Base-by-base conservation (phyloP, 139 green algal species). In the Tetradesmus lagerheimii region DNA sequence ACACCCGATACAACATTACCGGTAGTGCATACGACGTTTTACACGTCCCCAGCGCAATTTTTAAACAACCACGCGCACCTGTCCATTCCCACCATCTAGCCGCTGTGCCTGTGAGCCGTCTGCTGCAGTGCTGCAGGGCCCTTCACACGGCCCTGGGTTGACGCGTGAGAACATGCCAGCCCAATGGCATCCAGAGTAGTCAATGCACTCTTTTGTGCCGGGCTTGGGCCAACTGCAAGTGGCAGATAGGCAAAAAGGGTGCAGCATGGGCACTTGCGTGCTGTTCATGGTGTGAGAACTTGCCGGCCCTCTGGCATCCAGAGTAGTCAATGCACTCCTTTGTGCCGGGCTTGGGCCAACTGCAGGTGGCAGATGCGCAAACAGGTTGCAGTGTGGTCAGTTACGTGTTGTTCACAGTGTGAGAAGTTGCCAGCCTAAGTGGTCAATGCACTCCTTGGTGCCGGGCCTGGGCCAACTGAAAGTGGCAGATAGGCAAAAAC, bases 381-480 rank as follows among this genome's bases (percentile, higher is more conserved):
- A 23, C 1, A n/a, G n/a, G n/a, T n/a, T n/a, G n/a, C n/a, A n/a
- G n/a, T n/a, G n/a, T n/a, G n/a, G n/a, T n/a, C n/a, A n/a, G n/a
- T n/a, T n/a, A n/a, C n/a, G n/a, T n/a, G n/a, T n/a, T n/a, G n/a
- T n/a, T n/a, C n/a, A n/a, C n/a, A n/a, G n/a, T n/a, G 35, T 0
- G 82, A 88, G 31, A 88, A 88, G 53, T 79, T 37, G 23, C 82
- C 82, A 53, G 82, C 82, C 83, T 78, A 8, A 66, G 57, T 75
- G 83, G 20, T 43, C 78, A 5, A 53, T 3, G n/a, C 77, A 91
- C 16, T 86, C 78, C 20, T 27, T 71, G 25, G 23, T 83, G 23
- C 78, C 45, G n/a, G 87, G 38, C 87, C 75, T 87, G 29, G 87
- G 87, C 87, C 87, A 91, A 57, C 87, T 71, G 57, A 20, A 18